Conservation (phyloP, 176 grass and related monocot genomes). For the Musa schizocarpa region DNA sequence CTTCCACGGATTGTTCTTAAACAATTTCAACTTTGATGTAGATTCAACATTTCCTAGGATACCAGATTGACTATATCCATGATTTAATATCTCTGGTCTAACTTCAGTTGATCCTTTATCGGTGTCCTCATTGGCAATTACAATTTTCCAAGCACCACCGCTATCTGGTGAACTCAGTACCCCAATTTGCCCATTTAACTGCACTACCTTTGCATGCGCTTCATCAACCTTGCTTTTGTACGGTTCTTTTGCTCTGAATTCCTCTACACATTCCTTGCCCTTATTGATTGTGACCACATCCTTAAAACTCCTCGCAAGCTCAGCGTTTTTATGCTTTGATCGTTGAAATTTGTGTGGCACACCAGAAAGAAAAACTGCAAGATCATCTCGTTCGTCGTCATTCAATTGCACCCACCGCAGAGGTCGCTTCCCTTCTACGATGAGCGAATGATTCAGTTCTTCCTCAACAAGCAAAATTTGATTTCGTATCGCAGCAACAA, state of each 20-base stretch:
- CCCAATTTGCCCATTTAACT: conserved; percentile 31
- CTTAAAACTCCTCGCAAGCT: conserved; percentile 8
- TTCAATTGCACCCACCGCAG: conserved; percentile 76
- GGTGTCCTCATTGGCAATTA: conserved; percentile 29
- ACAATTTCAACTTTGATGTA: neutral
- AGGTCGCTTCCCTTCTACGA: conserved; percentile 27
- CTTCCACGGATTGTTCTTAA: neutral
- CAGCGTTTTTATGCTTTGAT: conserved; percentile 24
- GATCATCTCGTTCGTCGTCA: conserved; percentile 63
- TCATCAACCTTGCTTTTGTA: conserved; percentile 30
- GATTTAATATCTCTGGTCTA: conserved; percentile 11
- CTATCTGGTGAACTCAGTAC: conserved; percentile 20
- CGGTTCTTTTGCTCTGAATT: conserved; percentile 31
- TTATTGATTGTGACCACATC: conserved; percentile 3
- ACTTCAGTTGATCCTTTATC: conserved; percentile 26
- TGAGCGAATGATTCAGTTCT: conserved; percentile 31
- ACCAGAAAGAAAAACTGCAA: conserved; percentile 76
- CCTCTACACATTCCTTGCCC: conserved; percentile 13
- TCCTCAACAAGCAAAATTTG: conserved; percentile 55
- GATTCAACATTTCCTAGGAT: neutral
- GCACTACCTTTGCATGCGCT: conserved; percentile 20
- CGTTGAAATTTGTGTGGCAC: conserved; percentile 17
- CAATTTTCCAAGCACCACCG: conserved; percentile 39
- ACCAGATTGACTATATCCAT: conserved; percentile 6
- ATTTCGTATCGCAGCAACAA: conserved; percentile 53